phyloP scores from a whole-genome alignment of 78 protist species.

The Emiliania huxleyi region DNA sequence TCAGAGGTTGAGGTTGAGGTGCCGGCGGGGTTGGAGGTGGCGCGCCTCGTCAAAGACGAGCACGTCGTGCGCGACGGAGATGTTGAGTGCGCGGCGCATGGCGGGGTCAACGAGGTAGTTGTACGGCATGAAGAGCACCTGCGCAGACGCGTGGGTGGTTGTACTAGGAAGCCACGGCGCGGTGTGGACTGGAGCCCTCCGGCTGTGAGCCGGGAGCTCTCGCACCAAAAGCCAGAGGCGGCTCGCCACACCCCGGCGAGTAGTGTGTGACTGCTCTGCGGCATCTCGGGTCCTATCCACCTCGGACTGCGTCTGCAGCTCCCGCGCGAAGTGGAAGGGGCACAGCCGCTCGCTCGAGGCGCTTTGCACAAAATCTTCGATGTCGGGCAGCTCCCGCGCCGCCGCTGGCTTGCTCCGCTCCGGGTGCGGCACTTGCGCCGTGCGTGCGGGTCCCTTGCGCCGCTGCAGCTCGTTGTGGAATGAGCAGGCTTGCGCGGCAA shows the following conservation, averaged over 20 bases:
- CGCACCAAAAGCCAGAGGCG: too few relatives aligned
- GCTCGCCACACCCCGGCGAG: too few relatives aligned
- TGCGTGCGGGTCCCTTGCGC: not conserved
- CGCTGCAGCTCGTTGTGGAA: not conserved
- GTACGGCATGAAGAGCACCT: conserved; percentile 94
- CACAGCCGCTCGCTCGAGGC: conserved; percentile 69
- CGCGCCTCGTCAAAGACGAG: conserved; percentile 81
- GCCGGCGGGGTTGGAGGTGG: too few relatives aligned
- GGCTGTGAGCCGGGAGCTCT: too few relatives aligned
- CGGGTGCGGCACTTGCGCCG: not conserved
- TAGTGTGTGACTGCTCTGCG: too few relatives aligned
- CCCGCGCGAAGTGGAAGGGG: conserved; percentile 84
- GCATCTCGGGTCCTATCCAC: not conserved
- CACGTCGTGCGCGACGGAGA: conserved; percentile 41
- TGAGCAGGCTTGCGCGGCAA: not conserved
- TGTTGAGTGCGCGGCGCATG: conserved; percentile 46
- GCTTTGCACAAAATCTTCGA: conserved; percentile 79
- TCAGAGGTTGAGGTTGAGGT: conserved; percentile 15
- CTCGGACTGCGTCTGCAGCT: too few relatives aligned
- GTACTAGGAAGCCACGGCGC: too few relatives aligned
- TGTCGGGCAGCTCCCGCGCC: conserved; percentile 42
- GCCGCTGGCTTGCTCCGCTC: not conserved
- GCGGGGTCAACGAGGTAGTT: conserved; percentile 88
- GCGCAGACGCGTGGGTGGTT: conserved; percentile 57
- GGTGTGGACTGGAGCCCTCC: too few relatives aligned